A percentile compares a stretch with the other conserved stretches of the same genome.
Evolutionary conservation across 148 eudicot species (phyloP).

Genomic region (Hydrangea macrophylla): DNA sequence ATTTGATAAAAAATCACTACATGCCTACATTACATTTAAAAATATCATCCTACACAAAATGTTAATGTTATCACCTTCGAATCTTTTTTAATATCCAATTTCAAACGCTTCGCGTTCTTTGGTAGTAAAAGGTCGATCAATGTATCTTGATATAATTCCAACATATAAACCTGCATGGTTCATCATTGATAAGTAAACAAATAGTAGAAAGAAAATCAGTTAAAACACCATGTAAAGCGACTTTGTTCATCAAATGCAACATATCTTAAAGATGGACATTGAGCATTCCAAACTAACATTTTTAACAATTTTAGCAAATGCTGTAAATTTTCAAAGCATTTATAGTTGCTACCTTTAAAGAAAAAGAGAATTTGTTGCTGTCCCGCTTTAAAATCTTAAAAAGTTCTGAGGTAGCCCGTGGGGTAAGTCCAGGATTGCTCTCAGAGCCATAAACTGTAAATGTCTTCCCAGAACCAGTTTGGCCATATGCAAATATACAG

Average conservation of each 20-base stretch:
- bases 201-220: no score
- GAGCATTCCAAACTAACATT: not conserved
- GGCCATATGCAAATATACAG: conserved; percentile 98
- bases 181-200: not conserved
- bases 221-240: no score
- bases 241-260: conserved; percentile 3
- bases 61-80: conserved; percentile 55
- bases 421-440: conserved; percentile 85
- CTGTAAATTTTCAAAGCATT: not conserved
- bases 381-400: conserved; percentile 81
- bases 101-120: conserved; percentile 66
- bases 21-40: not conserved
- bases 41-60: not conserved
- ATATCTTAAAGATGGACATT: not conserved
- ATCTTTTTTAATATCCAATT: conserved; percentile 88
- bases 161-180: conserved; percentile 72
- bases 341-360: conserved; percentile 66
- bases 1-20: not conserved
- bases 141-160: conserved; percentile 95
- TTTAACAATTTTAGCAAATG: not conserved
- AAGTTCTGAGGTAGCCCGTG: conserved; percentile 82
- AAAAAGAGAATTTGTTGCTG: conserved; percentile 68
- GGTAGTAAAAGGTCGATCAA: conserved; percentile 81
- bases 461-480: conserved; percentile 99
- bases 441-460: conserved; percentile 89